A percentile compares a stretch with the other conserved stretches of the same genome.
phyloP scores from a whole-genome alignment of 768 basidiomycete genomes.

The Boletus pseudopeckii region DNA sequence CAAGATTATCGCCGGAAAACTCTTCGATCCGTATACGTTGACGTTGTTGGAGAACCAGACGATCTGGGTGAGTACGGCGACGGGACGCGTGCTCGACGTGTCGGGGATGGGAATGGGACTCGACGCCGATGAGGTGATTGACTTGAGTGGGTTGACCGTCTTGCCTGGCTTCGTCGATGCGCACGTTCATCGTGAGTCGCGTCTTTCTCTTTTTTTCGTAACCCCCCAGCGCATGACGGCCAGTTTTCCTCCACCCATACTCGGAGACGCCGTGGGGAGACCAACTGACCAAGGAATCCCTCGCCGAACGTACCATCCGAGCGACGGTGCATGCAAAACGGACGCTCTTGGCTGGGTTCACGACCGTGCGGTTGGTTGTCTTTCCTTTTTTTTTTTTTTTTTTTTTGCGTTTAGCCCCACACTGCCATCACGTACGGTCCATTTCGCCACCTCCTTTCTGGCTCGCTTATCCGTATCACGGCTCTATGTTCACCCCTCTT shows the following conservation, averaged over 20 bases:
- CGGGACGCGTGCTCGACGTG: slow-evolving; percentile 50
- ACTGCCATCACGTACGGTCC: not conserved
- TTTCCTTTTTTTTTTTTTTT: not conserved
- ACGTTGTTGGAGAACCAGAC: slow-evolving; percentile 42
- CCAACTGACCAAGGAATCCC: slow-evolving; percentile 55
- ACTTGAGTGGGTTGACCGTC: slow-evolving; percentile 45
- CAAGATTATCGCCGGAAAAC: slow-evolving; percentile 40
- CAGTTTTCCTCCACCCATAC: slow-evolving; percentile 61
- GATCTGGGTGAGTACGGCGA: slow-evolving; percentile 44
- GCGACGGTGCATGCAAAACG: slow-evolving; percentile 56
- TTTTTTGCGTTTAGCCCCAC: not conserved
- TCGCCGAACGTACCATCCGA: slow-evolving; percentile 57
- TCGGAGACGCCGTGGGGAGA: slow-evolving; percentile 59
- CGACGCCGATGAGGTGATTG: slow-evolving; percentile 39
- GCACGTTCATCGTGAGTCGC: slow-evolving; percentile 48
- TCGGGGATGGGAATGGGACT: no score
- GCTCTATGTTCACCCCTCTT: not conserved
- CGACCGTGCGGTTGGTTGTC: slow-evolving; percentile 48
- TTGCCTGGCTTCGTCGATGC: slow-evolving; percentile 57
- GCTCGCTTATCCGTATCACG: not conserved
- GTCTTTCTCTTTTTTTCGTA: no score
- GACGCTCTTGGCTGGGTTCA: slow-evolving; percentile 61
- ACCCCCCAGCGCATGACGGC: no score
- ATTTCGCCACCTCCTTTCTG: not conserved
- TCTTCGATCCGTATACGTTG: slow-evolving; percentile 48